Evolutionary conservation across 2,329 filamentous ascomycete species (phyloP).

Genomic region (Monosporascus sp.): DNA sequence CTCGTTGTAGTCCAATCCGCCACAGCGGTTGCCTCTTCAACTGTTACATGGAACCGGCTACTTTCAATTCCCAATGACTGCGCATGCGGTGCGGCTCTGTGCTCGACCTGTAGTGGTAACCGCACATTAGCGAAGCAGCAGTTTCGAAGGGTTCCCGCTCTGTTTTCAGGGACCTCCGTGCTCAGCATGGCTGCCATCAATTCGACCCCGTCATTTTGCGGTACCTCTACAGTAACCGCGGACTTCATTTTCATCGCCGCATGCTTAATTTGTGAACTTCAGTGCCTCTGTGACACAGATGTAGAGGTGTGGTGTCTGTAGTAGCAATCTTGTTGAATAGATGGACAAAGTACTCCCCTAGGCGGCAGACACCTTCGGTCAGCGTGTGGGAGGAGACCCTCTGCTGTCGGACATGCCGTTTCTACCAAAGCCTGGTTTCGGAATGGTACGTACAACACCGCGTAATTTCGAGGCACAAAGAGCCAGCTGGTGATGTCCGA

Average conservation of each 20-base stretch:
- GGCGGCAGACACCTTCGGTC: slow-evolving; percentile 7
- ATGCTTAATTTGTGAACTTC: slow-evolving; percentile 48
- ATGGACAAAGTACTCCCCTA: slow-evolving; percentile 48
- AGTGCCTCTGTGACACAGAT: slow-evolving; percentile 56
- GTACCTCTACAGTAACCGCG: no score
- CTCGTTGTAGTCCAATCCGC: no score
- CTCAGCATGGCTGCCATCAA: slow-evolving; percentile 52
- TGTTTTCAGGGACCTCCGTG: slow-evolving; percentile 58
- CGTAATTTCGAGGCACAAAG: slow-evolving; percentile 62
- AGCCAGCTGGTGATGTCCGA: slow-evolving; percentile 49
- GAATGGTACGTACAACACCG: slow-evolving; percentile 62
- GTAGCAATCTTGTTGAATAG: slow-evolving; percentile 66
- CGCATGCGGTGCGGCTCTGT: background rate
- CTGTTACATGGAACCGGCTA: background rate
- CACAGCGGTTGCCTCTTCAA: no score
- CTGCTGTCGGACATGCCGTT: slow-evolving; percentile 63
- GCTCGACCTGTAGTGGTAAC: slow-evolving; percentile 41
- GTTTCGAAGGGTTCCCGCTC: slow-evolving; percentile 41
- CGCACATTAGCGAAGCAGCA: slow-evolving; percentile 59
- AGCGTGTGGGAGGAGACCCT: slow-evolving; percentile 51
- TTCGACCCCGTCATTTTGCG: no score
- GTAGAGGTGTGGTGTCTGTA: slow-evolving; percentile 57
- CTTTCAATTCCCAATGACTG: background rate
- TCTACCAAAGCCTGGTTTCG: slow-evolving; percentile 63
- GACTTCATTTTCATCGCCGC: no score